Base-by-base conservation (phyloP, 495 filamentous ascomycete genomes). In the Collariella sp. region DNA sequence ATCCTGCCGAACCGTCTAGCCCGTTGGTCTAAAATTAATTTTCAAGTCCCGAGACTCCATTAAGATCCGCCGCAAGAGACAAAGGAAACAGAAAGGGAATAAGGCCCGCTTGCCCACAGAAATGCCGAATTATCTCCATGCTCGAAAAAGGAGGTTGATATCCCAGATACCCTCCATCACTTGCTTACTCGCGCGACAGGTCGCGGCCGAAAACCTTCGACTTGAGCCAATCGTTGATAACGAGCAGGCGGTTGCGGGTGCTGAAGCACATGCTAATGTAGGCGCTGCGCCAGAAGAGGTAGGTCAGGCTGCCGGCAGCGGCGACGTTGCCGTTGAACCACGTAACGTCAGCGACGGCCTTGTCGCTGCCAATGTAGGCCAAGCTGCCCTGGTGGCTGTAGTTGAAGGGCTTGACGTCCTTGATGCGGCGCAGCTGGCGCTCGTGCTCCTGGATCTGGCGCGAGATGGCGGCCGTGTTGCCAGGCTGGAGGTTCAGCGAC, bases 201-300 rank as follows among this genome's bases (percentile, higher is more conserved):
- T 97, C 93, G 70, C 93, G 88, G 44, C 93, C 93, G 68, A 97
- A 97, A 26, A 90, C 69, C 75, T 89, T 91, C 46, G 91, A 86
- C 80, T 99, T 99, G 63, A 89, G 64, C 93, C 93, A 99, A 71
- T 99, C 93, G 61, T 94, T 74, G 58, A 88, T 76, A 40, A 99
- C 93, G 22, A 99, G 78, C 57, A 96, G 79, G 67, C 93, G 85
- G 73, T 97, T 99, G 56, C 93, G 86, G 40, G 83, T 88, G 81
- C 90, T 95, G 70, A 97, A 99, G 81, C 91, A 96, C 93, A 99
- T 99, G 80, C 86, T 94, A 71, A 99, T 76, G 71, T 99, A 99
- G 47, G 93, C 94, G 67, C 85, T 89, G 70, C 88, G 79, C 93
- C 93, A 98, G 82, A 98, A 97, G 61, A 96, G 81, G 66, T 83